Evolutionary conservation across 2,329 filamentous ascomycete species (phyloP), one percentile per base, ranked within the genome.

Genomic region (Penicillium brasilianum): DNA sequence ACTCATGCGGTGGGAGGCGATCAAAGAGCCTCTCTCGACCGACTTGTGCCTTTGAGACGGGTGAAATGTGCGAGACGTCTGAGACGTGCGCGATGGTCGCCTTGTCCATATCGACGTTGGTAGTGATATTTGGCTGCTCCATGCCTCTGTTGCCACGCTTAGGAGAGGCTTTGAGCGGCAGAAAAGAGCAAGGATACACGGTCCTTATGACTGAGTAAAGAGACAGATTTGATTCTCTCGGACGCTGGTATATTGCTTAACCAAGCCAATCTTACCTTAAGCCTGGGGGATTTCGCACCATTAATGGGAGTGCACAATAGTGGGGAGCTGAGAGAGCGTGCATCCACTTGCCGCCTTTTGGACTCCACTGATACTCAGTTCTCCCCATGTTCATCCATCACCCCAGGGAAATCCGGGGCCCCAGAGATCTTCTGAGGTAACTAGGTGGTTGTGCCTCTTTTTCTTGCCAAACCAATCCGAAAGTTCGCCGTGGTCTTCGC

Each of bases 1-100:
- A 50, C 13, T 61, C 55, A 13, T 58, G 57, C 1, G 59, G 59
- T 7, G 51, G 51, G 1, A 43, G 20, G 13, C 34, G 36, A 43
- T 43, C 25, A 7, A 22, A 41, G 3, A 54, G 51, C 7, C 36
- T 43, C 22, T 54, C 51, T 16, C 36, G 51, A 37, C 51, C 51
- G 5, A 54, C 22, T 16, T 52, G 34, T 5, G 14, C 51, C 20
- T 20, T 14, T 16, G 49, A 34, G 25, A 6, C 6, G 25, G 37
- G 4, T 32, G 13, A 25, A 11, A 5, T 10, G 20, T 44, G 10
- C 18, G 41, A 44, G 20, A 46, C 43, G 20, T 46, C 20, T 5
- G 22, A 46, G 43, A 46, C 50, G 34, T 25, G 50, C 22, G 50
- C 36, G 34, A 52, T 11, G 18, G 50, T 39, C 22, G 14, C 14